These are phyloP conservation scores for Tricholomella constricta DNA, from an alignment of 768 basidiomycete genomes.

Conservation along the genomic window DNA sequence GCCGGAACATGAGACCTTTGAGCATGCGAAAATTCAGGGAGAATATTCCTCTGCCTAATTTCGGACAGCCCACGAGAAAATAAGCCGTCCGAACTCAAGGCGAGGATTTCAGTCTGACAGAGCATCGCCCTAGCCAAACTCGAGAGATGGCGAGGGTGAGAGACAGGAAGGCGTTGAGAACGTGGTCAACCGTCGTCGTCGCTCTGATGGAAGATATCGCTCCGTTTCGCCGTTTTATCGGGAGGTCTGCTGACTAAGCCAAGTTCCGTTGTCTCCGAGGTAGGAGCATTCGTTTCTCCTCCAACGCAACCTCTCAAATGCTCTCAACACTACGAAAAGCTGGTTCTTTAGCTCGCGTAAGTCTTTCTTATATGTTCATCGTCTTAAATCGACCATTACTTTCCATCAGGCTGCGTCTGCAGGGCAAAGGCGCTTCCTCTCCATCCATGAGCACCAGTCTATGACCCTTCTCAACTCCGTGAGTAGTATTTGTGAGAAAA, in stretches of 20 bases:
- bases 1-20: slow-evolving; percentile 4
- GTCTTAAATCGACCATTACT: slow-evolving; percentile 6
- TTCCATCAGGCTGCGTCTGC: slow-evolving; percentile 60
- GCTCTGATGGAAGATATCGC: slow-evolving; percentile 42
- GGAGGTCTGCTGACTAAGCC: slow-evolving; percentile 48
- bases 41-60: slow-evolving; percentile 80
- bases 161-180: slow-evolving; percentile 62
- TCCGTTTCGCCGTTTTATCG: slow-evolving; percentile 14
- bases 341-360: slow-evolving; percentile 63
- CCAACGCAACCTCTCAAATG: slow-evolving; percentile 48
- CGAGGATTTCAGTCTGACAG: slow-evolving; percentile 68
- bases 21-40: slow-evolving; percentile 2
- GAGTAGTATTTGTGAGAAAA: slow-evolving; percentile 22
- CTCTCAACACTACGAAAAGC: slow-evolving; percentile 68
- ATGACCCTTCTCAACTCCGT: slow-evolving; percentile 94
- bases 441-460: slow-evolving; percentile 98
- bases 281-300: slow-evolving; percentile 7
- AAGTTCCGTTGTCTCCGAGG: slow-evolving; percentile 19
- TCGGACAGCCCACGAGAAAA: slow-evolving; percentile 59
- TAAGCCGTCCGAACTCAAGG: slow-evolving; percentile 80
- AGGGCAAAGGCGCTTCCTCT: slow-evolving; percentile 88
- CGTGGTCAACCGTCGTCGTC: slow-evolving; percentile 76
- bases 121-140: slow-evolving; percentile 45
- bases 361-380: slow-evolving; percentile 16
- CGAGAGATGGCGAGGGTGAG: slow-evolving; percentile 49